Evolutionary conservation across 192 early-diverging fungal genomes (phyloP).

Genomic region (Coemansia sp.): DNA sequence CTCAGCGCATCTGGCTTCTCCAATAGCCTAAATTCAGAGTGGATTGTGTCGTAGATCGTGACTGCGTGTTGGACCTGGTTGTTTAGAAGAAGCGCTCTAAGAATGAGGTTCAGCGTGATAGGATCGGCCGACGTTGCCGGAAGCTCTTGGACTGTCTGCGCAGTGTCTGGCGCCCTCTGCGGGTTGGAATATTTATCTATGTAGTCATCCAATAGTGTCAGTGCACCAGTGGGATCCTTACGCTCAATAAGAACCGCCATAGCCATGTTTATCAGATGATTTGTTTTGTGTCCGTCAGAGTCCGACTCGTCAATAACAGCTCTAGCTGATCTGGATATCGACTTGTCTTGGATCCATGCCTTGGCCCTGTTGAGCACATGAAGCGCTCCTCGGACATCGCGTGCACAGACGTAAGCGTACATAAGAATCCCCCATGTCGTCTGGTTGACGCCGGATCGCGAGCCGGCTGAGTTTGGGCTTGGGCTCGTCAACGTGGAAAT

Average conservation of each 20-base stretch:
- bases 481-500: constrained; percentile 2
- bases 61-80: constrained; percentile 22
- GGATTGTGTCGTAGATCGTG: constrained; percentile 14
- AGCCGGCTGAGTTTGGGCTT: background rate
- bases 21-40: constrained; percentile 3
- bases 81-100: constrained; percentile 21
- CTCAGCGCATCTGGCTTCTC: constrained; percentile 9
- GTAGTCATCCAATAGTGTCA: constrained; percentile 20
- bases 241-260: constrained; percentile 17
- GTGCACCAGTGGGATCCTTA: constrained; percentile 10
- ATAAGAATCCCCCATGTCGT: constrained; percentile 39
- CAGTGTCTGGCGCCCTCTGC: background rate
- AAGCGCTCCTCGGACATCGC: constrained; percentile 10
- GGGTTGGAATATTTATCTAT: background rate
- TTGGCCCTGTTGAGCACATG: constrained; percentile 16
- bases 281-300: background rate
- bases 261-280: constrained; percentile 38
- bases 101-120: constrained; percentile 26
- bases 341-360: constrained; percentile 12
- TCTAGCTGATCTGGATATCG: background rate
- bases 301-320: background rate
- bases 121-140: constrained; percentile 23
- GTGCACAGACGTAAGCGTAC: constrained; percentile 22
- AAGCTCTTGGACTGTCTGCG: background rate
- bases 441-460: constrained; percentile 4